phyloP scores from a whole-genome alignment of 805 yeast genomes.

The Starmerella bombi region DNA sequence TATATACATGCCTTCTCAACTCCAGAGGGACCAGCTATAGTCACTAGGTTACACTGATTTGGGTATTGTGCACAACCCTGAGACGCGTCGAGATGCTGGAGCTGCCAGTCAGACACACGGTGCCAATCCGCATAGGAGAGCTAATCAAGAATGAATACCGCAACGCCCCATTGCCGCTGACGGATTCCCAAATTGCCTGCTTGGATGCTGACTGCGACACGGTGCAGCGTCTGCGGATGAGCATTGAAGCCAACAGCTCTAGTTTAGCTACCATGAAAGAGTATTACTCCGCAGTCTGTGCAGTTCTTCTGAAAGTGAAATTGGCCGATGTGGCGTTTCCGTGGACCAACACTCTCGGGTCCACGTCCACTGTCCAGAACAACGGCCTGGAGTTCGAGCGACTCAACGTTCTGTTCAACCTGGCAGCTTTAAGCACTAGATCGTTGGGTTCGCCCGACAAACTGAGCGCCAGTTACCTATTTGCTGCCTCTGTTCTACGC shows the following conservation, averaged over 20 bases:
- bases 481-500: conserved; percentile 5
- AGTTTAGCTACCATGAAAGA: background rate
- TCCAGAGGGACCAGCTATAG: no score
- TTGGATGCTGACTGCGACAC: background rate
- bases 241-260: background rate
- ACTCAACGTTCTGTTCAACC: conserved; percentile 50
- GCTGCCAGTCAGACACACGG: no score
- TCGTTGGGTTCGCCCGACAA: conserved; percentile 33
- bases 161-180: no score
- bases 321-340: conserved; percentile 16
- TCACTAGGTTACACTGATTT: no score
- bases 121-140: no score
- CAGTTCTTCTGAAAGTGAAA: background rate
- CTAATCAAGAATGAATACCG: no score
- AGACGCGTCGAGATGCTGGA: no score
- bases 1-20: no score
- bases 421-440: conserved; percentile 51
- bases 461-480: conserved; percentile 26
- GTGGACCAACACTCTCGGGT: conserved; percentile 63
- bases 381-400: conserved; percentile 47
- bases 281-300: background rate
- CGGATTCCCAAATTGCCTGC: no score
- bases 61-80: no score
- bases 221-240: background rate
- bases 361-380: conserved; percentile 35